Evolutionary conservation across 371 early-diverging fungal genomes (phyloP).

Genomic region (Conidiobolus incongruus): DNA sequence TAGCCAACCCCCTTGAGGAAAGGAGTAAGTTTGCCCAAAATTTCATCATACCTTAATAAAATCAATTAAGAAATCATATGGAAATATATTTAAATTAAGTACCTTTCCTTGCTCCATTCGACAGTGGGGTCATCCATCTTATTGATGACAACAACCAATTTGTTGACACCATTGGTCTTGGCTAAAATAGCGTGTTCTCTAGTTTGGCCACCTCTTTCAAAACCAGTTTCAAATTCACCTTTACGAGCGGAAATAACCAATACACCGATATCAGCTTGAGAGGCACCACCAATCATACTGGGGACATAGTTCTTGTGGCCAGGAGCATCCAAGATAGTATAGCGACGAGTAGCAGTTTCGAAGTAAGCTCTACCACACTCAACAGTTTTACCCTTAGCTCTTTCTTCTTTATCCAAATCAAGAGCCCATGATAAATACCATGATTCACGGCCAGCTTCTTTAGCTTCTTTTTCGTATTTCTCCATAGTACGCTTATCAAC

Average conservation of each 20-base stretch:
- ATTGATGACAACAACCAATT: slow-evolving; percentile 81
- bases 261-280: slow-evolving; percentile 93
- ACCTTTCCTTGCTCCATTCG: slow-evolving; percentile 67
- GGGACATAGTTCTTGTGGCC: slow-evolving; percentile 99
- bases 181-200: slow-evolving; percentile 96
- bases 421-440: slow-evolving; percentile 98
- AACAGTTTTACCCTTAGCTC: slow-evolving; percentile 94
- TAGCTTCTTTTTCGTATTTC: slow-evolving; percentile 93
- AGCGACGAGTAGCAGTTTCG: slow-evolving; percentile 83
- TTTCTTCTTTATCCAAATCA: slow-evolving; percentile 88
- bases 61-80: not conserved
- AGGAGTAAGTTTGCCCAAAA: slow-evolving; percentile 53
- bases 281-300: slow-evolving; percentile 96
- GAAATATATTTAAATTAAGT: slow-evolving; percentile 4
- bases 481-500: slow-evolving; percentile 98
- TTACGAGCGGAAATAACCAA: slow-evolving; percentile 94
- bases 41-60: slow-evolving; percentile 60
- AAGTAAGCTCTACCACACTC: slow-evolving; percentile 96
- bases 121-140: slow-evolving; percentile 99
- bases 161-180: slow-evolving; percentile 89
- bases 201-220: slow-evolving; percentile 98
- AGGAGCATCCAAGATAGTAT: slow-evolving; percentile 95
- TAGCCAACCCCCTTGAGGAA: slow-evolving; percentile 85
- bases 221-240: slow-evolving; percentile 99
- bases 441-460: slow-evolving; percentile 85